Base-by-base conservation (phyloP, 2,329 filamentous ascomycete species). In the Zymoseptoria pseudotritici region DNA sequence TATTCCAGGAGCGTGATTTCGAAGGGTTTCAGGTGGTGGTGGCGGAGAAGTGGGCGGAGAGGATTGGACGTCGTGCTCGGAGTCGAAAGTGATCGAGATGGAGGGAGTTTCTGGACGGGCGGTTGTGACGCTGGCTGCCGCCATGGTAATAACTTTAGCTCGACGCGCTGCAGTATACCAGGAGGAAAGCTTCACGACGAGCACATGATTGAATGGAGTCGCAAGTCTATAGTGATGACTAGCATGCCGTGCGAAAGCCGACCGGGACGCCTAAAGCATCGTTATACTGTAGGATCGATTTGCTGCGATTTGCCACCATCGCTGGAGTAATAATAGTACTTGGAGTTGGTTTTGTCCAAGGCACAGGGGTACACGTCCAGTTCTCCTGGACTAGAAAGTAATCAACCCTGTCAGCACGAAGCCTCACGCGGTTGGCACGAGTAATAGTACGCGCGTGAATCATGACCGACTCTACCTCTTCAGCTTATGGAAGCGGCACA, bases 1-100 rank as follows among this genome's bases (percentile, higher is more conserved):
- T 31, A 71, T 70, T 26, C 69, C 69, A 51, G 69, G 69, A 17
- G 68, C 69, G 29, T 69, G 67, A 53, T 71, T 71, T 56, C 64
- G 64, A 19, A 56, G 54, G 26, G 26, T 9, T 20, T 54, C 21
- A 22, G 36, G 50, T 3, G 52, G 49, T 54, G 56, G 52, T 42
- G 52, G 49, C 54, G 56, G 52, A 36, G 52, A 11, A 49, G 53
- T 24, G 49, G 59, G 50, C 19, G 59, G 42, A 10, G 53, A 21
- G 46, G 58, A 55, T 5, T 19, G 20, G 24, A 26, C 31, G 29
- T 55, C 11, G 26, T 29, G 26, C 26, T 29, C 26, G 26, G 26
- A 29, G 26, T 20, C n/a, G 26, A 26, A 21, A 21, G n/a, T 55
- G 11, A 22, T 21, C 1, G 26, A 42, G 29, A 36, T 20, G 36